Percentiles rank a stretch among this genome's conserved stretches.
Evolutionary conservation across 441 rosid genomes (phyloP).

Genomic region (Erysimum pusillum): DNA sequence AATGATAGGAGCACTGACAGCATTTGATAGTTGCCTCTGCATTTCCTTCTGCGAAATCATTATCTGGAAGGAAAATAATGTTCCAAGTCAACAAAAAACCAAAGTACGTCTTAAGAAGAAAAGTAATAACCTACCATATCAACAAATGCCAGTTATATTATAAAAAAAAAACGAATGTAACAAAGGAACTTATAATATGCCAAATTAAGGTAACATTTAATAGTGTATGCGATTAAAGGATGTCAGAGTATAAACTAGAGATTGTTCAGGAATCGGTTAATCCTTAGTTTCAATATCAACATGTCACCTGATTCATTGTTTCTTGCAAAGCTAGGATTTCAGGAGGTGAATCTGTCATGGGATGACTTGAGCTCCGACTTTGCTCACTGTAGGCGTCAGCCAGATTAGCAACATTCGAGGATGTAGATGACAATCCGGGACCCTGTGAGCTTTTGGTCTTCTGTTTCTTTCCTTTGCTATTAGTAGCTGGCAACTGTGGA

Average conservation of each 20-base stretch:
- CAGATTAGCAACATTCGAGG: slow-evolving; percentile 66
- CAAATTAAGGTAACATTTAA: slow-evolving; percentile 8
- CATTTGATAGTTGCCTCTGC: slow-evolving; percentile 78
- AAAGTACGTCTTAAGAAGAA: neutral
- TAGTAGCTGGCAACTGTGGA: slow-evolving; percentile 55
- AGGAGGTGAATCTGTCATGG: slow-evolving; percentile 55
- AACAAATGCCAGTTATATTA: slow-evolving; percentile 4
- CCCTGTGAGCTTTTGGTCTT: slow-evolving; percentile 67
- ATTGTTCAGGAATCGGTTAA: neutral
- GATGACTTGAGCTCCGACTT: slow-evolving; percentile 56
- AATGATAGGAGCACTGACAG: slow-evolving; percentile 61
- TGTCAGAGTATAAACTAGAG: slow-evolving; percentile 2
- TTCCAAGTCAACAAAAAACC: slow-evolving; percentile 1
- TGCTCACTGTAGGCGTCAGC: slow-evolving; percentile 67
- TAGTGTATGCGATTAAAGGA: neutral
- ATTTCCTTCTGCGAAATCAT: slow-evolving; percentile 76
- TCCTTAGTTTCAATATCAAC: slow-evolving; percentile 13
- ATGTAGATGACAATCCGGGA: slow-evolving; percentile 60
- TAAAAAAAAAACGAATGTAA: neutral
- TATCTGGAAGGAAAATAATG: slow-evolving; percentile 56
- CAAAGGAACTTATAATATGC: neutral
- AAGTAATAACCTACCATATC: neutral
- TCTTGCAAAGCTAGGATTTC: slow-evolving; percentile 75
- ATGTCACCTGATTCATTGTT: slow-evolving; percentile 80
- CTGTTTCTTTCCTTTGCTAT: slow-evolving; percentile 67